Conservation (phyloP, 1,284 basidiomycete species). For the Vanrija humicola region DNA sequence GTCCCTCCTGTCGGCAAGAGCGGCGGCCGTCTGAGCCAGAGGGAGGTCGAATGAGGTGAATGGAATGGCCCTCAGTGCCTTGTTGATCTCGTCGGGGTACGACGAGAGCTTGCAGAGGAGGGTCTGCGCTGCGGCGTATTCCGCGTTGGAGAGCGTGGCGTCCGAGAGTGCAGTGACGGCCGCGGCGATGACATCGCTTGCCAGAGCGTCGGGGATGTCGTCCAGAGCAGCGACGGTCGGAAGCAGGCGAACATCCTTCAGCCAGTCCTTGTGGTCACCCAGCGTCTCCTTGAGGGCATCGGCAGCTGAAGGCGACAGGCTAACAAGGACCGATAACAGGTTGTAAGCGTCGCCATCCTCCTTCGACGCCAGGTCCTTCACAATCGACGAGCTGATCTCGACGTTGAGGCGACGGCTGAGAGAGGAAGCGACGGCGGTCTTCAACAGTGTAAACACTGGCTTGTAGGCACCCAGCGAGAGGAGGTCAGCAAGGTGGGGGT, state of each 20-base stretch:
- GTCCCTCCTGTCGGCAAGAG: background rate
- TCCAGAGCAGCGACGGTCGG: slow-evolving; percentile 10
- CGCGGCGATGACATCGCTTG: background rate
- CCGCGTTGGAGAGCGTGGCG: background rate
- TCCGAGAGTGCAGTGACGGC: slow-evolving; percentile 11
- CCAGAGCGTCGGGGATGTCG: background rate
- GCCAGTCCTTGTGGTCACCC: slow-evolving; percentile 1
- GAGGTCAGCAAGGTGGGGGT: slow-evolving; percentile 4
- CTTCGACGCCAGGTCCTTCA: slow-evolving; percentile 12
- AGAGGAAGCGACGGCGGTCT: background rate
- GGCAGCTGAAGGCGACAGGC: slow-evolving; percentile 7
- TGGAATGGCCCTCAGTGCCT: background rate
- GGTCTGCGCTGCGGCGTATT: slow-evolving; percentile 8
- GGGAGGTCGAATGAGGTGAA: background rate
- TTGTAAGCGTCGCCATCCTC: slow-evolving; percentile 12
- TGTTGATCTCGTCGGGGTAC: background rate
- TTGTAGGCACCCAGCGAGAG: slow-evolving; percentile 8
- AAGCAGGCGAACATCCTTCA: slow-evolving; percentile 18
- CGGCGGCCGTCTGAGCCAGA: slow-evolving; percentile 3
- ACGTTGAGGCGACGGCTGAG: slow-evolving; percentile 12
- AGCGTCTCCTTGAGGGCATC: slow-evolving; percentile 8
- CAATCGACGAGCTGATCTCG: slow-evolving; percentile 8
- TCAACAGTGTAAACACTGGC: slow-evolving; percentile 4
- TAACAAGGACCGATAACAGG: slow-evolving; percentile 18
- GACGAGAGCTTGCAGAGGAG: background rate